Evolutionary conservation across 2,329 filamentous ascomycete genomes (phyloP).

Genomic region (Penicillium sp.): DNA sequence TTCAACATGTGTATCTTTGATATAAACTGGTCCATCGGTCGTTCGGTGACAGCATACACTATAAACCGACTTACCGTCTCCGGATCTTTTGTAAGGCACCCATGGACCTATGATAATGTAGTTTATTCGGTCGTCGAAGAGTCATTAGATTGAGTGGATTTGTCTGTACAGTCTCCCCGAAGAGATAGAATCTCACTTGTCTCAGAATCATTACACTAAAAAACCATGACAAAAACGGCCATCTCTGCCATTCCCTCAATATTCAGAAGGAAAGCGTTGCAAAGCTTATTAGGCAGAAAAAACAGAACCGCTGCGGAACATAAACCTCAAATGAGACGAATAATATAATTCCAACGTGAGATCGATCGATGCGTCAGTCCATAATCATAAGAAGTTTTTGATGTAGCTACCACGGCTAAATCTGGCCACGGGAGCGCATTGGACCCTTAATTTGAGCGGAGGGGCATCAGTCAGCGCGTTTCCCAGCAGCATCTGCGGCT

Average conservation of each 20-base stretch:
- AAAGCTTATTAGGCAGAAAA: neutral
- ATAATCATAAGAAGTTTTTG: constrained; percentile 12
- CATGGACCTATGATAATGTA: neutral
- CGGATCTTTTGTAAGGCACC: neutral
- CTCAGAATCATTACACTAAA: neutral
- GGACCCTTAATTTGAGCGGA: neutral
- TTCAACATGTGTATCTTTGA: neutral
- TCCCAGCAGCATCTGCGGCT: constrained; percentile 19
- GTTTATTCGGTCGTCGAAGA: neutral
- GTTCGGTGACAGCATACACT: neutral
- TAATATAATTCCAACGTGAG: constrained; percentile 19
- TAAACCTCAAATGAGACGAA: constrained; percentile 7
- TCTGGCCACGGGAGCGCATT: neutral
- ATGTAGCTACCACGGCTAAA: neutral
- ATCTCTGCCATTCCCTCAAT: neutral
- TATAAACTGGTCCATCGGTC: neutral
- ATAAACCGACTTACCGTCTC: neutral
- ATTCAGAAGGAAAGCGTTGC: neutral
- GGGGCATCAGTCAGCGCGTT: constrained; percentile 33
- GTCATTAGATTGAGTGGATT: neutral
- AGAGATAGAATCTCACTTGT: neutral
- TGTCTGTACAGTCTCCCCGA: neutral
- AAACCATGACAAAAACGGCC: neutral
- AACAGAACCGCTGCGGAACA: constrained; percentile 10
- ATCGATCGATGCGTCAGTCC: constrained; percentile 16